Base-by-base conservation (phyloP, 75 land plant species). In the Sequoia sempervirens region DNA sequence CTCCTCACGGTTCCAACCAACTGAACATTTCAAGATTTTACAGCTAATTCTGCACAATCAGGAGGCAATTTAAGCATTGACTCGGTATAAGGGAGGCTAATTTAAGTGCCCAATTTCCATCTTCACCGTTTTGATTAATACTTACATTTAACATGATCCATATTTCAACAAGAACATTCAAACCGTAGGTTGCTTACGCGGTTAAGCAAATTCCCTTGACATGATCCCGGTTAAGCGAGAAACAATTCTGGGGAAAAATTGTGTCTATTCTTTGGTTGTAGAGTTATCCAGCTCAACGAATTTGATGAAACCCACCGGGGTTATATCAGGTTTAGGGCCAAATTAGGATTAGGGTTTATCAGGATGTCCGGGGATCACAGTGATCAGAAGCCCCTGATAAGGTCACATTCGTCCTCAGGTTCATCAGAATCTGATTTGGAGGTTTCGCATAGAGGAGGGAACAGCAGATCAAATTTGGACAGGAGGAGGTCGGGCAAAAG, bases 351-450 rank as follows among this genome's bases (percentile, higher is more conserved):
- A 32, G 36, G 30, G 73, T 32, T 32, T 70, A 32, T 12, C 73
- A 70, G 73, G 36, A 81, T 81, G 82, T 81, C 82, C 17, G 82
- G 12, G 82, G 82, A 81, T 81, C 23, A 81, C 23, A 36, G 56
- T 81, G 82, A 81, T 32, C 37, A 28, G 38, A 36, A 52, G 41
- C 9, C 18, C 37, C 61, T 54, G 40, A 20, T 52, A 20, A 81
- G 64, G 41, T 81, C 82, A 54, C 64, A 34, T 58, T 52, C 82
- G 15, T 54, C 40, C 66, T 61, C 66, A 61, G 54, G 82, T 5
- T 46, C 66, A 23, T 81, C 61, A 34, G 82, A 81, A 32, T 81
- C 61, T 30, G 82, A 81, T 81, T 54, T 81, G 64, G 82, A 81
- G n/a, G 15, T 4, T 28, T 41, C 17, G 34, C 61, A 52, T 40